phyloP scores from a whole-genome alignment of 306 rosid genomes.

The Sicyos baderoa region DNA sequence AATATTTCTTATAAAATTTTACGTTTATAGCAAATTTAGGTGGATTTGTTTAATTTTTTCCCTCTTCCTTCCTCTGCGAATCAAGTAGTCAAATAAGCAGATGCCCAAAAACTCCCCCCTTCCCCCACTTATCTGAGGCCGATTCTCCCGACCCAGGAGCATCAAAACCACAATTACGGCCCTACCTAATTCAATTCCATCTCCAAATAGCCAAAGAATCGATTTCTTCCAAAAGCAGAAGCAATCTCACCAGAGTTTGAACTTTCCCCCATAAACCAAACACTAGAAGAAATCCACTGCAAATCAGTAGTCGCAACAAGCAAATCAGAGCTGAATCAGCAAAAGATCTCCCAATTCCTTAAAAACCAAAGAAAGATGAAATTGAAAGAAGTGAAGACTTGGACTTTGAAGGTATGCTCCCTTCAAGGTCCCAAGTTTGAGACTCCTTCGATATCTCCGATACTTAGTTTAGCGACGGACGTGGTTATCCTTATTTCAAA shows the following conservation, averaged over 20 bases:
- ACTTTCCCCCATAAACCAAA: conserved; percentile 13
- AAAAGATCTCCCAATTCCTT: conserved; percentile 41
- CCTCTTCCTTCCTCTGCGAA: too few relatives aligned
- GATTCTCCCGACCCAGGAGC: conserved; percentile 12
- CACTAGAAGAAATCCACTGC: conserved; percentile 23
- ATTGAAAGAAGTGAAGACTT: neutral
- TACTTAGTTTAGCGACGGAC: too few relatives aligned
- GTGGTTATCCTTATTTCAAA: too few relatives aligned
- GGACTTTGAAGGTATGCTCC: too few relatives aligned
- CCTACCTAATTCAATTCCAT: conserved; percentile 17
- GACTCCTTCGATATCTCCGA: too few relatives aligned
- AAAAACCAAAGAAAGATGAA: neutral
- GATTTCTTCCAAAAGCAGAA: neutral
- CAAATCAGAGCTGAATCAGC: conserved; percentile 23
- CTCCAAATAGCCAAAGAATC: neutral
- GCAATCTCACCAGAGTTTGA: neutral
- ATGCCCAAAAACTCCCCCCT: conserved; percentile 23
- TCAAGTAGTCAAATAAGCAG: too few relatives aligned
- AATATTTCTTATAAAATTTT: too few relatives aligned
- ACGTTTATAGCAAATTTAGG: too few relatives aligned
- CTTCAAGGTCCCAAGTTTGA: too few relatives aligned
- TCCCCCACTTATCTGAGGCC: neutral
- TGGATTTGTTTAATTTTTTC: neutral
- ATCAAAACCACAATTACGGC: conserved; percentile 23
- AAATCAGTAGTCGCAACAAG: conserved; percentile 9